Evolutionary conservation across 1,284 basidiomycete genomes (phyloP).

Genomic region (Sutorius eximius): DNA sequence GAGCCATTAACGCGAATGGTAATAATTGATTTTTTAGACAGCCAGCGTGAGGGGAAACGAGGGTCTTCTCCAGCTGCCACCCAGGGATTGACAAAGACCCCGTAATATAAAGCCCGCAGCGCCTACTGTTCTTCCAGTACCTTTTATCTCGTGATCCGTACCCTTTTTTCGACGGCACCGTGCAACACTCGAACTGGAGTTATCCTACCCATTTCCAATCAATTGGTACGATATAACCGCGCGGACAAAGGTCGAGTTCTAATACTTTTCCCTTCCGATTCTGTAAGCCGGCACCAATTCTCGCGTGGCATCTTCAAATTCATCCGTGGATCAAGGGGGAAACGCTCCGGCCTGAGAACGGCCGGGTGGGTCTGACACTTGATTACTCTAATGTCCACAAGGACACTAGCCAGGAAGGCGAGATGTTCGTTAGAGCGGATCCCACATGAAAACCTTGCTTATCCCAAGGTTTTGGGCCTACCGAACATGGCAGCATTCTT

Average conservation of each 20-base stretch:
- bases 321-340: constrained; percentile 3
- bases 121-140: constrained; percentile 1
- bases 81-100: neutral
- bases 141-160: constrained; percentile 9
- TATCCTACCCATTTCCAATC: constrained; percentile 1
- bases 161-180: constrained; percentile 1
- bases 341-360: constrained; percentile 18
- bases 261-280: constrained; percentile 1
- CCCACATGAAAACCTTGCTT: constrained; percentile 23
- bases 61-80: neutral
- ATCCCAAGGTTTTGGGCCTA: constrained; percentile 17
- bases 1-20: neutral
- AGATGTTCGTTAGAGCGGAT: constrained; percentile 17
- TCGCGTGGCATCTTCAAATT: constrained; percentile 2
- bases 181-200: neutral
- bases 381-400: constrained; percentile 11
- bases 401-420: constrained; percentile 8
- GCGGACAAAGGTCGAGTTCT: neutral
- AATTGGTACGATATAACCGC: neutral
- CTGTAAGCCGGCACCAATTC: neutral
- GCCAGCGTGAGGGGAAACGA: neutral
- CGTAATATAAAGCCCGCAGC: neutral
- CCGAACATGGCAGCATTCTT: constrained; percentile 19
- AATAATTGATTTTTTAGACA: constrained; percentile 1
- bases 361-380: constrained; percentile 1